Base-by-base conservation (phyloP, 768 basidiomycete species). In the Auricularia cornea region DNA sequence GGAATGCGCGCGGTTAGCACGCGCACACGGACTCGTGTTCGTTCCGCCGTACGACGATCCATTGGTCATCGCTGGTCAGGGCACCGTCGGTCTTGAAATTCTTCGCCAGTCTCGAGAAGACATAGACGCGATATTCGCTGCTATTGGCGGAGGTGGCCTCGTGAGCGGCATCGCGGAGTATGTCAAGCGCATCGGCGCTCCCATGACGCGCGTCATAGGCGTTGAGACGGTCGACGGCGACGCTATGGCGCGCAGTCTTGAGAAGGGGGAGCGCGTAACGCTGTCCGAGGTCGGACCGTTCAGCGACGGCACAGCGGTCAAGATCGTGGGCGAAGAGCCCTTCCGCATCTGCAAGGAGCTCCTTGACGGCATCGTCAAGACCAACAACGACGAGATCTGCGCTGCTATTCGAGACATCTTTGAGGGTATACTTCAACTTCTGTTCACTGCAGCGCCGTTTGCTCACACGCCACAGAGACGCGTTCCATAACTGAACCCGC, bases 331-430 rank as follows among this genome's bases (percentile, higher is more conserved):
- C 26, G 89, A 88, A 74, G 97, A 99, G 72, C 87, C 93, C 0
- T 97, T 98, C 77, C 83, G 96, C 64, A 84, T 99, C 65, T 98
- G 96, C 76, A 81, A 90, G 73, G 80, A 89, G 57, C 79, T 92
- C 40, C 75, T 98, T 23, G 94, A 98, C 68, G 86, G 84, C 2
- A 76, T 98, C 35, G 85, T 94, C 59, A 84, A 88, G 70, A 92
- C 89, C 32, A 85, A 91, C 71, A 98, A 97, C 66, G 97, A 99
- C 71, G 96, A 96, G 73, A 86, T 99, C 54, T 99, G 97, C 72
- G 97, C 97, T 6, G 94, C 94, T 4, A 98, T 98, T 77, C 98
- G 98, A 76, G 97, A 99, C 70, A 89, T 98, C 32, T 99, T 98
- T 70, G 94, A 98, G 79, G 96, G 96, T 92, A 65, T 64, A 78